Evolutionary conservation across 768 basidiomycete species (phyloP).

Genomic region (Phlebiopsis flavidoalba): DNA sequence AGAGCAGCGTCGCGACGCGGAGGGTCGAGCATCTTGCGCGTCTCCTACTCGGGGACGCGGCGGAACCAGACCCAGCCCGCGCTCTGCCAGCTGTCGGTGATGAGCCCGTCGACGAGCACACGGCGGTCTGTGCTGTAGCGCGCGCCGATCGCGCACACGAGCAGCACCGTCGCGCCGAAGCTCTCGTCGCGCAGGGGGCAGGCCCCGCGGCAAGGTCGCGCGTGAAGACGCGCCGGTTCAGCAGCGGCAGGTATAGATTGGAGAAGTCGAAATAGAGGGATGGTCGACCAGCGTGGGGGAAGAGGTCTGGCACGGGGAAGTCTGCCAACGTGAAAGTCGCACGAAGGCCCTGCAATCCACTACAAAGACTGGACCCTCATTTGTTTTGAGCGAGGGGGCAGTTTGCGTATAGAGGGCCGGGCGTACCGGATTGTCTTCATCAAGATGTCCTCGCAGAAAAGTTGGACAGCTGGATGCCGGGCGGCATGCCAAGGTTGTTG

Average conservation of each 20-base stretch:
- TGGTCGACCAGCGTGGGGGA: conserved; percentile 26
- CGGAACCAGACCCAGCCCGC: conserved; percentile 38
- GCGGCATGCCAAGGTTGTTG: not conserved
- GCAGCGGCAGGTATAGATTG: conserved; percentile 33
- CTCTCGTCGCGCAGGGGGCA: conserved; percentile 29
- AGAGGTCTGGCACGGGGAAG: conserved; percentile 26
- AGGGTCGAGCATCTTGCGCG: conserved; percentile 42
- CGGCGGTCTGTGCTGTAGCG: conserved; percentile 40
- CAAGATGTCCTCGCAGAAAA: conserved; percentile 14
- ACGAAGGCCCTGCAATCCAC: conserved; percentile 6
- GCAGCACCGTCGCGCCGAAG: conserved; percentile 34
- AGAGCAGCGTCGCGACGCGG: conserved; percentile 42
- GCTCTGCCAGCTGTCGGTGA: not conserved
- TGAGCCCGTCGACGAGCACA: conserved; percentile 21
- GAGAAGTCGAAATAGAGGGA: conserved; percentile 36
- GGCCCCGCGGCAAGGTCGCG: conserved; percentile 23
- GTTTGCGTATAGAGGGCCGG: not conserved
- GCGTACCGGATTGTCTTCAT: conserved; percentile 36
- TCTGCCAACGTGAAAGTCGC: conserved; percentile 9
- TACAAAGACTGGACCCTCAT: too few relatives aligned
- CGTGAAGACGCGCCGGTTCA: conserved; percentile 38
- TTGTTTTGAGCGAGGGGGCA: not conserved
- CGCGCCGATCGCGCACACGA: conserved; percentile 39
- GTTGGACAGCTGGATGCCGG: not conserved
- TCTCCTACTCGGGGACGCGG: conserved; percentile 53